These are phyloP conservation scores for Colletotrichum paranaense DNA, from an alignment of 2,329 filamentous ascomycete species.

Conservation along the genomic window DNA sequence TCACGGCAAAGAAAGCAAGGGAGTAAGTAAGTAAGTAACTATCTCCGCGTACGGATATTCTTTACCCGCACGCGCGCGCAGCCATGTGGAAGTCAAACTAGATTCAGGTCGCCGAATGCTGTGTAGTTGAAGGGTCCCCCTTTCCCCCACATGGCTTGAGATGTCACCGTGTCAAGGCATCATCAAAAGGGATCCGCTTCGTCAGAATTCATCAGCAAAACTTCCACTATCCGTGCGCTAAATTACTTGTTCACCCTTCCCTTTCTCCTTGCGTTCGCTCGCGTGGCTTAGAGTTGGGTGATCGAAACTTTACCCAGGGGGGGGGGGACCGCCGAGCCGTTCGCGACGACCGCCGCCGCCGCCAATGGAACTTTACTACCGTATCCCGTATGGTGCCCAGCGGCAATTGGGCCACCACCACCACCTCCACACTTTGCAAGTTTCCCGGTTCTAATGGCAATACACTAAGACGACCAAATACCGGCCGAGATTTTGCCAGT, in stretches of 20 bases:
- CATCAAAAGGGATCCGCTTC: not conserved
- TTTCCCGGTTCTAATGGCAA: no score
- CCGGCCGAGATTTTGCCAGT: slow-evolving; percentile 12
- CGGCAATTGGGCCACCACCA: not conserved
- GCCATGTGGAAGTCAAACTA: not conserved
- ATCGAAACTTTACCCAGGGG: not conserved
- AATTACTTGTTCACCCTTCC: not conserved
- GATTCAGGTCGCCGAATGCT: not conserved
- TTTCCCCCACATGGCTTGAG: not conserved
- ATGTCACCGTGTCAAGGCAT: not conserved
- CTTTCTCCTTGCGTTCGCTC: not conserved
- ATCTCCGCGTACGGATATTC: not conserved
- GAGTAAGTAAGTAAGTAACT: not conserved
- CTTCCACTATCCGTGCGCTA: not conserved
- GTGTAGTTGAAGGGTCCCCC: not conserved
- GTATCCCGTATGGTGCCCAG: not conserved
- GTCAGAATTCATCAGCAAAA: not conserved
- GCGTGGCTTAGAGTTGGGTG: slow-evolving; percentile 17
- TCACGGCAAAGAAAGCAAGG: not conserved
- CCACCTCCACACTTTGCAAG: not conserved
- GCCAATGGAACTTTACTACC: not conserved
- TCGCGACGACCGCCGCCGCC: not conserved
- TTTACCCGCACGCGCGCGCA: not conserved
- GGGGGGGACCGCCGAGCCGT: not conserved
- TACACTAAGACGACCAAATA: not conserved